Conservation (phyloP, 2,329 filamentous ascomycete species). For the Pseudogymnoascus sp. region DNA sequence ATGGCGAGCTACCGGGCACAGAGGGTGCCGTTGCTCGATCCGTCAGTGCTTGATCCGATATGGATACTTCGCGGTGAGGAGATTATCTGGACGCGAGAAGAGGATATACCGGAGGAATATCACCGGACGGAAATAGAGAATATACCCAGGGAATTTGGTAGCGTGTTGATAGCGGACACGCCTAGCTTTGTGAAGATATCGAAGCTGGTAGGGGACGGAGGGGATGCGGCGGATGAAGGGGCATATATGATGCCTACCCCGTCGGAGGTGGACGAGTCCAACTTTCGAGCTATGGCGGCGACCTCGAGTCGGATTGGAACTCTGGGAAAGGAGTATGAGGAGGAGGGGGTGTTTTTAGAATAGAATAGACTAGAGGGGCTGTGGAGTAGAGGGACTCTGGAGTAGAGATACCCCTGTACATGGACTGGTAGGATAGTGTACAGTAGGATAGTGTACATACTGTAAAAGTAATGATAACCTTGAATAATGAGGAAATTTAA, state of each 20-base stretch:
- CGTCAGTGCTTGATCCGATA: background rate
- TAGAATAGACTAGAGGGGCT: background rate
- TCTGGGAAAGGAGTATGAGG: background rate
- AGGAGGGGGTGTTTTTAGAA: background rate
- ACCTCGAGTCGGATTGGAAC: background rate
- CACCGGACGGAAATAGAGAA: background rate
- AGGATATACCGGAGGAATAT: no score
- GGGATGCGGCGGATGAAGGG: background rate
- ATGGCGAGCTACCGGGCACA: background rate
- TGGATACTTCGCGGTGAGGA: no score
- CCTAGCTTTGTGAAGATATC: constrained; percentile 1
- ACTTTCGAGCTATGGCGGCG: background rate
- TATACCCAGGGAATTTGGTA: background rate
- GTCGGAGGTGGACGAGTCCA: background rate
- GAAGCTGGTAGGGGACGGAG: background rate
- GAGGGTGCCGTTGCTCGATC: background rate
- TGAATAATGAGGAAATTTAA: background rate
- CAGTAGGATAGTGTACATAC: background rate
- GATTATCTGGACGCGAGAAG: no score
- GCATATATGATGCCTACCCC: background rate
- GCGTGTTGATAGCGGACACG: background rate
- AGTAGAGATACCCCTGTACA: background rate
- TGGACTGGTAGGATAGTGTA: background rate
- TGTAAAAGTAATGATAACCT: constrained; percentile 6
- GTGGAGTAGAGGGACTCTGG: background rate